Conservation (phyloP, 495 filamentous ascomycete species). For the Penicillium fimorum region DNA sequence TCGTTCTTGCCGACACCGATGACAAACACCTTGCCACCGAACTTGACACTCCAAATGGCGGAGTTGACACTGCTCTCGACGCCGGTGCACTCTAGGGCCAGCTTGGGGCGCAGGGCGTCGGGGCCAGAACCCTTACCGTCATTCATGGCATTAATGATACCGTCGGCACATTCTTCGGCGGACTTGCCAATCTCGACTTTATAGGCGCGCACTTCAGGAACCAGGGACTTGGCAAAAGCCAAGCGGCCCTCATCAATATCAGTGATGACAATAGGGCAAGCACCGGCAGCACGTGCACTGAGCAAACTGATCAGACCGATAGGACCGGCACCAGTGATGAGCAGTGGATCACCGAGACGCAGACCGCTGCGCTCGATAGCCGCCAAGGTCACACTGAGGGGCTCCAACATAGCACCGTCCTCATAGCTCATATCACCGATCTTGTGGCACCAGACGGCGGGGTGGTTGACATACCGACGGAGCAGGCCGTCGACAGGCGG, state of each 20-base stretch:
- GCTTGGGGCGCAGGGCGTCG: constrained; percentile 69
- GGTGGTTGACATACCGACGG: constrained; percentile 89
- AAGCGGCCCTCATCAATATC: constrained; percentile 87
- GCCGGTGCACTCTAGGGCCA: constrained; percentile 86
- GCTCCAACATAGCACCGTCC: constrained; percentile 83
- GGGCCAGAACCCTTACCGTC: constrained; percentile 48
- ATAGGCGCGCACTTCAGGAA: constrained; percentile 69
- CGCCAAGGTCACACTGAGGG: constrained; percentile 79
- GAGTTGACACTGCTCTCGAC: constrained; percentile 84
- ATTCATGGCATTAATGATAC: constrained; percentile 56
- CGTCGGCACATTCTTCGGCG: constrained; percentile 67
- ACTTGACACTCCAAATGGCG: constrained; percentile 84
- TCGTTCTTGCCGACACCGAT: constrained; percentile 92
- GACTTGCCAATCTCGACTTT: constrained; percentile 65
- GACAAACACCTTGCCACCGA: constrained; percentile 91
- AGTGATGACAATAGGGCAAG: constrained; percentile 83
- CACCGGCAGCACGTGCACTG: constrained; percentile 78
- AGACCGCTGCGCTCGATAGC: constrained; percentile 77
- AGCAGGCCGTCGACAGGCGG: constrained; percentile 87
- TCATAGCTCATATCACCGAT: constrained; percentile 86
- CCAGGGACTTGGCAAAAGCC: constrained; percentile 75
- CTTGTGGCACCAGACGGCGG: constrained; percentile 90
- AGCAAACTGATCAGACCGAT: constrained; percentile 85
- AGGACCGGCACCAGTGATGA: constrained; percentile 87
- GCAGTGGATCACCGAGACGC: constrained; percentile 74